Conservation (phyloP, 1,284 basidiomycete species). For the Entoloma clypeatum region DNA sequence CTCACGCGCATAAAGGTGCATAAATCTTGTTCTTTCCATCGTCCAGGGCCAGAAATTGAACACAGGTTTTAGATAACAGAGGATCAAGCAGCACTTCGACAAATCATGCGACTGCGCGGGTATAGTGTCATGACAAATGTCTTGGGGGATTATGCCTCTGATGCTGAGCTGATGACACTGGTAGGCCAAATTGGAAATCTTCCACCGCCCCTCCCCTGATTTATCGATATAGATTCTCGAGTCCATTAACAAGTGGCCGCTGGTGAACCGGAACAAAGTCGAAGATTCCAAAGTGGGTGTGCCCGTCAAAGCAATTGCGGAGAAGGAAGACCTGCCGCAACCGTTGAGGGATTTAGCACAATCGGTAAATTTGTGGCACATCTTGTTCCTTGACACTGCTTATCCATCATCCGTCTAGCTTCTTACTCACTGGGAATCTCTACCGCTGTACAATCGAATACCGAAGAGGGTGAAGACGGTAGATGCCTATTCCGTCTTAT, state of each 20-base stretch:
- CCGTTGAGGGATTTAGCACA: conserved; percentile 53
- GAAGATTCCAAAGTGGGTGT: conserved; percentile 80
- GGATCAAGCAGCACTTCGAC: conserved; percentile 74
- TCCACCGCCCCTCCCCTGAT: conserved; percentile 1
- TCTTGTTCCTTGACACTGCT: not conserved
- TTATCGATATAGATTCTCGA: conserved; percentile 56
- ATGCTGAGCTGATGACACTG: conserved; percentile 68
- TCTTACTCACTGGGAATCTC: conserved; percentile 68
- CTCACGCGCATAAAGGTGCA: conserved; percentile 82
- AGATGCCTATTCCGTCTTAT: not conserved
- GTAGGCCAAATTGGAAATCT: conserved; percentile 38
- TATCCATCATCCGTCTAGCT: conserved; percentile 40
- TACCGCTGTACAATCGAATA: conserved; percentile 83
- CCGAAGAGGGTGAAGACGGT: conserved; percentile 62
- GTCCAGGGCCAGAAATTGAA: not conserved
- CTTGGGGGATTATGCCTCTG: conserved; percentile 74
- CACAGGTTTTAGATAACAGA: conserved; percentile 66
- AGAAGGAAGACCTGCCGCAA: conserved; percentile 58
- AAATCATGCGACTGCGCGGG: conserved; percentile 91
- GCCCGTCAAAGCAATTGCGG: conserved; percentile 54
- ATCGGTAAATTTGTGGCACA: conserved; percentile 47
- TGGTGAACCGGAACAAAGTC: conserved; percentile 90
- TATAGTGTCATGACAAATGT: conserved; percentile 92
- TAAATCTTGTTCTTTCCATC: conserved; percentile 5
- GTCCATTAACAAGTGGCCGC: conserved; percentile 77